Evolutionary conservation across 352 stramenopile species (phyloP).

Genomic region (Globisporangium cederbergense): DNA sequence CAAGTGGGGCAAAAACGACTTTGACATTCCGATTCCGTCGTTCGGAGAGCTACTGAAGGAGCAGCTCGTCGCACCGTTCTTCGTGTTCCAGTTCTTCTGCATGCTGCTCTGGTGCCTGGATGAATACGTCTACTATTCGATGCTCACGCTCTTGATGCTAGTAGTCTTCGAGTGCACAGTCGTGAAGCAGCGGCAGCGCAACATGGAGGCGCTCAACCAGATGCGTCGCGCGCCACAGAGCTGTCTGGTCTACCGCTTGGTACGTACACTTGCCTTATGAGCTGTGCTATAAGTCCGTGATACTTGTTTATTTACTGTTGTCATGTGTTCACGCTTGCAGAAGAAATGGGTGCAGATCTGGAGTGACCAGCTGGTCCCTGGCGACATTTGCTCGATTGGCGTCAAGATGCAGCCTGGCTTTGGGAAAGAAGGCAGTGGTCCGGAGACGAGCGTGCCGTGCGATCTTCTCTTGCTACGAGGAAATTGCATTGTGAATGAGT

Average conservation of each 20-base stretch:
- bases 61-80: slow-evolving; percentile 95
- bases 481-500: slow-evolving; percentile 93
- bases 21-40: slow-evolving; percentile 81
- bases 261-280: not conserved
- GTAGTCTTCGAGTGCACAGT: slow-evolving; percentile 94
- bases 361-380: slow-evolving; percentile 73
- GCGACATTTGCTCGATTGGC: slow-evolving; percentile 83
- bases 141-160: slow-evolving; percentile 95
- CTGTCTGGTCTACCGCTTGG: slow-evolving; percentile 78
- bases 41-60: slow-evolving; percentile 88
- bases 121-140: slow-evolving; percentile 96
- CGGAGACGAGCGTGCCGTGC: slow-evolving; percentile 59
- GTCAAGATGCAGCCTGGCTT: slow-evolving; percentile 22
- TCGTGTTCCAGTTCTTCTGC: slow-evolving; percentile 96
- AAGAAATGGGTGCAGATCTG: slow-evolving; percentile 59
- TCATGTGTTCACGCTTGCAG: slow-evolving; percentile 12
- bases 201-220: slow-evolving; percentile 84
- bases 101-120: slow-evolving; percentile 96
- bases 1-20: slow-evolving; percentile 72
- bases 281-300: not conserved
- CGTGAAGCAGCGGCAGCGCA: slow-evolving; percentile 87
- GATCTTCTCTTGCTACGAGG: slow-evolving; percentile 92
- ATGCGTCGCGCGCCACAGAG: slow-evolving; percentile 67
- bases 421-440: slow-evolving; percentile 11
- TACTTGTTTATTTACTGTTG: not conserved